These are phyloP conservation scores for Nigrospora oryzae DNA, from an alignment of 2,329 filamentous ascomycete species.

Conservation along the genomic window DNA sequence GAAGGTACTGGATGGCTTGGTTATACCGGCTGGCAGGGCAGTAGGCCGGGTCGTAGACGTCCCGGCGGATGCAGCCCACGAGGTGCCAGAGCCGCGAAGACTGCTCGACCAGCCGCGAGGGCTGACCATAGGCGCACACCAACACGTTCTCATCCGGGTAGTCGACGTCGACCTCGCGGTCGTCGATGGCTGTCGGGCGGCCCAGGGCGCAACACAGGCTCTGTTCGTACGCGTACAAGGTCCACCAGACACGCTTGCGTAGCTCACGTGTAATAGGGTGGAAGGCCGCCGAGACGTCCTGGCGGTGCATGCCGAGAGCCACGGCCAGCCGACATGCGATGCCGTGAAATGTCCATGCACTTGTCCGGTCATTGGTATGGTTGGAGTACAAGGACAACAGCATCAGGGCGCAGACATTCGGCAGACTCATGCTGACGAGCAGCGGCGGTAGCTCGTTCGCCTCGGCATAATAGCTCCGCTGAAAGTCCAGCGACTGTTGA, in stretches of 20 bases:
- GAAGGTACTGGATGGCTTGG: conserved; percentile 11
- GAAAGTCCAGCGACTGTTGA: conserved; percentile 19
- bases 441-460: conserved; percentile 25
- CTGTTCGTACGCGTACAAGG: conserved; percentile 21
- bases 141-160: conserved; percentile 14
- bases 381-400: conserved; percentile 31
- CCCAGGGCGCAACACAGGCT: conserved; percentile 21
- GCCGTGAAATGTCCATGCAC: conserved; percentile 29
- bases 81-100: conserved; percentile 13
- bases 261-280: conserved; percentile 17
- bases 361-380: conserved; percentile 30
- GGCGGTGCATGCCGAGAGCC: conserved; percentile 33
- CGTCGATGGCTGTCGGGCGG: conserved; percentile 19
- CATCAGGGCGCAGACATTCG: conserved; percentile 32
- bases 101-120: conserved; percentile 10
- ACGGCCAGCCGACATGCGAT: conserved; percentile 31
- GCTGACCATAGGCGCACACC: conserved; percentile 3
- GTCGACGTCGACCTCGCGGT: conserved; percentile 17
- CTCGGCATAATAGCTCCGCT: conserved; percentile 22
- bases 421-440: conserved; percentile 25
- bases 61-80: conserved; percentile 15
- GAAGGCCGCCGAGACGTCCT: conserved; percentile 26
- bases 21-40: conserved; percentile 7
- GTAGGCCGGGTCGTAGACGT: conserved; percentile 15
- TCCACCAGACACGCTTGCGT: conserved; percentile 22